phyloP scores from a whole-genome alignment of 306 rosid species.

The Cicer pinnatifidum region DNA sequence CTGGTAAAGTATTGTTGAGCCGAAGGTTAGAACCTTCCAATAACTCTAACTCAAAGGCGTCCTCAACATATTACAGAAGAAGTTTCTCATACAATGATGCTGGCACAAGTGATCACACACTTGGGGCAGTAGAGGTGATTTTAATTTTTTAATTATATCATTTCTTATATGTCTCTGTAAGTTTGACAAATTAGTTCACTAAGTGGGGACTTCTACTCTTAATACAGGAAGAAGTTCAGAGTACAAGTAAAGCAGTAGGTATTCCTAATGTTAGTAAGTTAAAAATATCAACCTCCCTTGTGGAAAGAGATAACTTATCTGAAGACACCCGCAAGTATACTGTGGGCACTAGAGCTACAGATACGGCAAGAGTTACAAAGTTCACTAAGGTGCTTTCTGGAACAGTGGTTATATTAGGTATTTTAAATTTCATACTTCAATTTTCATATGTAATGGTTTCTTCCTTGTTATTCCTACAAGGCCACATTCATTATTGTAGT shows the following conservation, averaged over 20 bases:
- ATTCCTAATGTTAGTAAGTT: slow-evolving; percentile 54
- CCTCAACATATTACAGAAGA: slow-evolving; percentile 55
- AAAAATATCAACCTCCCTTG: slow-evolving; percentile 50
- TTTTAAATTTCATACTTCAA: slow-evolving; percentile 21
- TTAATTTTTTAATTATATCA: slow-evolving; percentile 17
- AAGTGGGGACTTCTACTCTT: slow-evolving; percentile 44
- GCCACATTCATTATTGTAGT: slow-evolving; percentile 5
- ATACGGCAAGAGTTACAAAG: slow-evolving; percentile 83
- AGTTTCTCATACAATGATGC: slow-evolving; percentile 66
- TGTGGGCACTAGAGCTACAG: slow-evolving; percentile 85
- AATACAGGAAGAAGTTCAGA: slow-evolving; percentile 66
- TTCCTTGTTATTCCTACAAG: slow-evolving; percentile 28
- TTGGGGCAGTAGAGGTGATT: slow-evolving; percentile 62
- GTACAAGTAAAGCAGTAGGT: slow-evolving; percentile 50
- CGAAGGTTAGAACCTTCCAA: slow-evolving; percentile 60
- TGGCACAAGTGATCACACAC: slow-evolving; percentile 60
- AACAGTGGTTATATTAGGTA: slow-evolving; percentile 81
- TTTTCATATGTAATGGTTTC: slow-evolving; percentile 23
- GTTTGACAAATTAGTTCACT: slow-evolving; percentile 16
- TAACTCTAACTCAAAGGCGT: slow-evolving; percentile 41
- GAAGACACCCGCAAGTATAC: slow-evolving; percentile 61
- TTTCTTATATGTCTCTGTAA: neutral
- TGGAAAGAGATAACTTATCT: slow-evolving; percentile 46
- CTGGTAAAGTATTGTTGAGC: slow-evolving; percentile 82
- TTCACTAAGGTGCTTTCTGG: slow-evolving; percentile 84